Base-by-base conservation (phyloP, 768 basidiomycete genomes). In the Leccinum disarticulatum region DNA sequence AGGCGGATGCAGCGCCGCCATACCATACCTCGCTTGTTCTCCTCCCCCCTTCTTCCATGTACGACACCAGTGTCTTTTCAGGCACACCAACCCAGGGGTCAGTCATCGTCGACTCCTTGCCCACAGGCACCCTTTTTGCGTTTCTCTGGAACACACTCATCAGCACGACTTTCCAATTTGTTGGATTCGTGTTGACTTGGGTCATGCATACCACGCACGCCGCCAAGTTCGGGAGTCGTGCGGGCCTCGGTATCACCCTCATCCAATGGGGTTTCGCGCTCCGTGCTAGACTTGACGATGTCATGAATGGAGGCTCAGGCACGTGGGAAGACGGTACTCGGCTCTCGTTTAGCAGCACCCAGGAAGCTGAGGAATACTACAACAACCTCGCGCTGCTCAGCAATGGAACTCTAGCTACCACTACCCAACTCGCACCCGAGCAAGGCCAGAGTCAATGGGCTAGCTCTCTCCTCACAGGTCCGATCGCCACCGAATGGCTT, bases 21-120 rank as follows among this genome's bases (percentile, higher is more conserved):
- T 99, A 99, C 75, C 98, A 94, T 87, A 96, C 98, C 65, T 97
- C 93, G 2, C 95, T 93, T 3, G 85, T 98, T n/a, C 92, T 98
- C 71, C 87, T 95, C 7, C 94, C 95, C 9, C 64, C 73, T 4
- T 61, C 64, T 10, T 47, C 57, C 11, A 36, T 63, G 17, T 70
- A 65, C 15, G 64, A 71, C 19, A 27, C 68, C 36, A 87, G 84
- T 62, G 73, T 85, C 15, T 77, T 87, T 15, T 72, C 84, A 30
- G 64, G 69, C 35, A 31, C 66, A 27, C 63, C 62, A 53, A 60
- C 65, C 6, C 72, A 72, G 49, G 88, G 93, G 38, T 88, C 95
- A 66, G 87, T 97, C 77, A 85, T 96, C 66, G 87, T 98, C 69
- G 96, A 98, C 65, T 87, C 87, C 13, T 83, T 98, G 55, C 91